A percentile compares a stretch with the other conserved stretches of the same genome.
phyloP scores from a whole-genome alignment of 2,329 filamentous ascomycete species.

The Bimuria novae-zelandiae region DNA sequence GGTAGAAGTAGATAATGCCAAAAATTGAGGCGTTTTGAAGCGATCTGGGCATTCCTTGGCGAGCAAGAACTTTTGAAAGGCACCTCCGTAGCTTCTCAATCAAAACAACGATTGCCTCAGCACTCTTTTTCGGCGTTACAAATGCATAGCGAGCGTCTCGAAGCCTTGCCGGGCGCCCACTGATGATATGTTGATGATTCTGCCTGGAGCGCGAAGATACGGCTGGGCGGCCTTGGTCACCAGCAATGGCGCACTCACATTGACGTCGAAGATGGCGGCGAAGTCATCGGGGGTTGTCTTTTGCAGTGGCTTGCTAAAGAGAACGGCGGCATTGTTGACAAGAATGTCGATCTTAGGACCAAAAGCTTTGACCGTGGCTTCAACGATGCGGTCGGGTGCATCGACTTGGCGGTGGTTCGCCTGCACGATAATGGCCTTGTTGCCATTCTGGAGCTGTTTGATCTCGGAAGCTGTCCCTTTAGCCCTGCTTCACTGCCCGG shows the following conservation, averaged over 20 bases:
- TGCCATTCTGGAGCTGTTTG: conserved; percentile 40
- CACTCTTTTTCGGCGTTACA: no score
- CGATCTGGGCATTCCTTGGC: no score
- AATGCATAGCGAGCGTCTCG: conserved; percentile 50
- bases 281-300: conserved; percentile 55
- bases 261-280: conserved; percentile 60
- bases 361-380: conserved; percentile 43
- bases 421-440: conserved; percentile 44
- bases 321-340: conserved; percentile 49
- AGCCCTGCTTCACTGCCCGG: conserved; percentile 41
- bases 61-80: no score
- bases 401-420: conserved; percentile 46
- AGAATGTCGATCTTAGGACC: conserved; percentile 50
- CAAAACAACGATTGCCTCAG: no score
- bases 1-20: no score
- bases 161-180: conserved; percentile 57
- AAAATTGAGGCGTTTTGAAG: no score
- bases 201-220: conserved; percentile 52
- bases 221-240: conserved; percentile 60
- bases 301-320: conserved; percentile 30
- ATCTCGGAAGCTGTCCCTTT: conserved; percentile 45
- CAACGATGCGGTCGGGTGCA: conserved; percentile 45
- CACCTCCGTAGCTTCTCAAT: no score
- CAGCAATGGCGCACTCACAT: conserved; percentile 60
- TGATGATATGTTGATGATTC: conserved; percentile 65